Evolutionary conservation across 805 yeast genomes (phyloP), one percentile per base, ranked within the genome.

Genomic region (Starmerella sirachaensis): DNA sequence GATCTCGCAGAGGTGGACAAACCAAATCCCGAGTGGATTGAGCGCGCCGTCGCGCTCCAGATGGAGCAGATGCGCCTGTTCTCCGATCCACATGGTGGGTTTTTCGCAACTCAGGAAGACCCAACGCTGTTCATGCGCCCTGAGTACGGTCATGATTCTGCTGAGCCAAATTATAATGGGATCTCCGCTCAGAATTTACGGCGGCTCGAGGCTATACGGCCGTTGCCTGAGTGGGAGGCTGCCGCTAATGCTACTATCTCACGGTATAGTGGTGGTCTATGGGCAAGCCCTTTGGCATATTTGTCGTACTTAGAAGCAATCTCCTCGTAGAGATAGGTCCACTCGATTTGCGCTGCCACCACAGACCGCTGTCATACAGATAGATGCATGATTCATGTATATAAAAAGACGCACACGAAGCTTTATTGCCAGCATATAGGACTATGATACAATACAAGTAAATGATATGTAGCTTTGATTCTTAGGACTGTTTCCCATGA

Each of bases 111-210:
- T 10, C 51, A 41, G 16, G 47, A 45, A 12, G 42, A 46, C 33
- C 39, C 48, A 10, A 46, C 52, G 31, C 49, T 58, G 17, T 47
- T 56, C 14, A 46, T 56, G 45, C 47, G 63, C n/a, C 59, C 63
- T 31, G 60, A 61, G 46, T 40, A 45, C 33, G 58, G 55, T 12
- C 55, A 55, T 27, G 66, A 62, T 35, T 38, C 55, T 16, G 59
- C 60, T 2, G 63, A 58, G 42, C 66, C 66, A 2, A 52, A 60
- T 20, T 47, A 62, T 16, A 58, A 62, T 35, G 60, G 61, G 11
- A 47, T 61, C 0, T 50, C 65, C 0, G 51, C 54, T 3, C 20
- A 29, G 19, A 62, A 62, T 37, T 47, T 62, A 18, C 38, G 30
- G 32, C 40, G 59, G 6, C 53, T 61, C n/a, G 40, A 22, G 41